A percentile compares a stretch with the other conserved stretches of the same genome.
Evolutionary conservation across 1,284 basidiomycete genomes (phyloP).

Genomic region (Phylloboletellus chloephorus): DNA sequence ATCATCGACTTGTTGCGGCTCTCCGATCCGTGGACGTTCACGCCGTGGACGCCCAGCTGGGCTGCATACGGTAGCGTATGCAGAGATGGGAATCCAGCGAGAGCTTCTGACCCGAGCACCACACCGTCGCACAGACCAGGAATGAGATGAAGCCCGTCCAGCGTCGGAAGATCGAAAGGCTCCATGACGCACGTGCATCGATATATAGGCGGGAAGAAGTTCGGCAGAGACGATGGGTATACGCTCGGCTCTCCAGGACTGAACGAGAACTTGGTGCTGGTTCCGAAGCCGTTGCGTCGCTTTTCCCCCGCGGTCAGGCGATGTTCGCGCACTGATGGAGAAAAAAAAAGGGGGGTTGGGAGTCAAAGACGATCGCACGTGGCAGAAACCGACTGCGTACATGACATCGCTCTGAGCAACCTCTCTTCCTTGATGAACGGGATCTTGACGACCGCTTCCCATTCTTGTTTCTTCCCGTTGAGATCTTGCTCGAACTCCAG

Average conservation of each 20-base stretch:
- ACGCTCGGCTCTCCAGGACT: conserved; percentile 56
- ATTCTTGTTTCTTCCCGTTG: conserved; percentile 98
- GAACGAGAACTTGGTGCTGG: conserved; percentile 76
- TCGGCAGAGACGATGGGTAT: conserved; percentile 89
- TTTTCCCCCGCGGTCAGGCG: conserved; percentile 76
- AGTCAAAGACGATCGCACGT: neutral
- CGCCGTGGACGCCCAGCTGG: conserved; percentile 77
- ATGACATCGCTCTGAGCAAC: conserved; percentile 76
- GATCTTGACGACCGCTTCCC: conserved; percentile 99
- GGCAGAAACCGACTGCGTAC: conserved; percentile 38
- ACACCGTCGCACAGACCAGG: conserved; percentile 89
- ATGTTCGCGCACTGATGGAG: conserved; percentile 77
- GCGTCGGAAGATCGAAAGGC: conserved; percentile 80
- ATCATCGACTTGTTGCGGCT: conserved; percentile 91
- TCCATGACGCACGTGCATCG: conserved; percentile 78
- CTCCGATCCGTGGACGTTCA: conserved; percentile 92
- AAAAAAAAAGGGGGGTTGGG: conserved; percentile 6
- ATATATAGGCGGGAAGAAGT: conserved; percentile 90
- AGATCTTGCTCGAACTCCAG: conserved; percentile 86
- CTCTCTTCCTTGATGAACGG: conserved; percentile 92
- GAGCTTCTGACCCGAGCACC: conserved; percentile 76
- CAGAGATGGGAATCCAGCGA: conserved; percentile 95
- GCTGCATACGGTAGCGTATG: conserved; percentile 83
- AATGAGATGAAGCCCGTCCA: conserved; percentile 83
- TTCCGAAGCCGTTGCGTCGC: conserved; percentile 73